Evolutionary conservation across 805 yeast species (phyloP).

Genomic region (Cyberlindnera mississippiensis): DNA sequence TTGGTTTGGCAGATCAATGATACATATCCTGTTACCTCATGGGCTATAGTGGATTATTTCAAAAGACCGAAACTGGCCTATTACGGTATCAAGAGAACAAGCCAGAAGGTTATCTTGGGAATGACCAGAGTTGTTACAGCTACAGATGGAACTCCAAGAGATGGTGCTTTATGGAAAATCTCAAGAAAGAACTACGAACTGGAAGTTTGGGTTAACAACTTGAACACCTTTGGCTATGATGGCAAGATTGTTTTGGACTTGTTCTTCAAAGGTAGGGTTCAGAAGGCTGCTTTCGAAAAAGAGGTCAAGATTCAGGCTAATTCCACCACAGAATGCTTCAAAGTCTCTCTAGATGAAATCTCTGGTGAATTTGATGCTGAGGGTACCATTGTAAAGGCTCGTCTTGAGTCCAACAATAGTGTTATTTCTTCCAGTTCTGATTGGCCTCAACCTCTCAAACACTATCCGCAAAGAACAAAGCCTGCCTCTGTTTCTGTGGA

Average conservation of each 20-base stretch:
- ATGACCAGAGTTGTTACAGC: conserved; percentile 9
- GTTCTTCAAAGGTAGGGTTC: conserved; percentile 5
- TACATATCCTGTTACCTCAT: conserved; percentile 50
- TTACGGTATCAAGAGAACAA: conserved; percentile 44
- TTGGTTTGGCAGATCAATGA: conserved; percentile 54
- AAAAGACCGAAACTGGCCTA: conserved; percentile 43
- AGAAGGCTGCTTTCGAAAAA: not conserved
- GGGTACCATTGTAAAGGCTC: not conserved
- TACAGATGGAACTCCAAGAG: conserved; percentile 14
- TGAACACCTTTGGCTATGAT: not conserved
- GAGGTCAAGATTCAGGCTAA: conserved; percentile 2
- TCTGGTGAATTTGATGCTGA: not conserved
- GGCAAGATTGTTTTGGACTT: conserved; percentile 6
- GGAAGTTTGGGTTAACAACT: conserved; percentile 16
- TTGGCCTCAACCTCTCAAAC: conserved; percentile 43
- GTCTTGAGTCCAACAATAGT: not conserved
- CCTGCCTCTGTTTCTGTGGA: conserved; percentile 26
- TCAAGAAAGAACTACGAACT: conserved; percentile 7
- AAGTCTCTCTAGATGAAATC: not conserved
- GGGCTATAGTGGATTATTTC: conserved; percentile 44
- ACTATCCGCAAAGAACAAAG: conserved; percentile 15
- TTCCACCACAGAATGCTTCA: conserved; percentile 5
- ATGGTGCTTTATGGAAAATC: conserved; percentile 8
- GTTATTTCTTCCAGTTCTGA: conserved; percentile 34
- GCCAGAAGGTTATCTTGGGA: conserved; percentile 25